Base-by-base conservation (phyloP, 2,329 filamentous ascomycete genomes). In the Botrytis fabae region DNA sequence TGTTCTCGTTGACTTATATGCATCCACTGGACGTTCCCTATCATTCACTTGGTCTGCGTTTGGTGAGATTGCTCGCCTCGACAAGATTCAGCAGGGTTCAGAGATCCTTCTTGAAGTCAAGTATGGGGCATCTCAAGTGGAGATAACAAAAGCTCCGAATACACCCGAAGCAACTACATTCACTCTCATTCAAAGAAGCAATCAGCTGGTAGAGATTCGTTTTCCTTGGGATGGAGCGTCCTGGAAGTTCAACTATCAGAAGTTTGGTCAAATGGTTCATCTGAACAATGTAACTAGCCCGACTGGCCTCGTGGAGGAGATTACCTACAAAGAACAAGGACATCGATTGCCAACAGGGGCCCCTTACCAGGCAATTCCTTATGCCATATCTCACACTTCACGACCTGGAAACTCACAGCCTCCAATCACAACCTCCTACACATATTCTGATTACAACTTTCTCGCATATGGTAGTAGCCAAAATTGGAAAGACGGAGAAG, bases 61-160 rank as follows among this genome's bases (percentile, higher is more conserved):
- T 25, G 69, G 69, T 4, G 69, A 71, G 22, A 40, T 9, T 20
- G 35, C 60, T 20, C 60, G 60, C 32, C 69, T 71, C 38, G 46
- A 71, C 12, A 71, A 46, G n/a, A 65, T 71, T n/a, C 32, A 59
- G n/a, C 69, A 71, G 2, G 69, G 69, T 2, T 71, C 60, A 16
- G 69, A 71, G 20, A 28, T 42, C 38, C 69, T 71, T 12, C 69
- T 71, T 35, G 69, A 71, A 10, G n/a, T 71, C 14, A 64, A 71
- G 25, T 71, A 71, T 63, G 69, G 38, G 20, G 8, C 25, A 28
- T 57, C 59, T 32, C 69, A 71, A 57, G 35, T 35, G 22, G 60
- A 65, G 3, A 59, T 71, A 64, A 71, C 44, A n/a, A 64, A 44
- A 18, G 69, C 69, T 10, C 69, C 69, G 8, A 65, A 59, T 16